phyloP scores from a whole-genome alignment of 345 rosid genomes.

The Gossypium bickii region DNA sequence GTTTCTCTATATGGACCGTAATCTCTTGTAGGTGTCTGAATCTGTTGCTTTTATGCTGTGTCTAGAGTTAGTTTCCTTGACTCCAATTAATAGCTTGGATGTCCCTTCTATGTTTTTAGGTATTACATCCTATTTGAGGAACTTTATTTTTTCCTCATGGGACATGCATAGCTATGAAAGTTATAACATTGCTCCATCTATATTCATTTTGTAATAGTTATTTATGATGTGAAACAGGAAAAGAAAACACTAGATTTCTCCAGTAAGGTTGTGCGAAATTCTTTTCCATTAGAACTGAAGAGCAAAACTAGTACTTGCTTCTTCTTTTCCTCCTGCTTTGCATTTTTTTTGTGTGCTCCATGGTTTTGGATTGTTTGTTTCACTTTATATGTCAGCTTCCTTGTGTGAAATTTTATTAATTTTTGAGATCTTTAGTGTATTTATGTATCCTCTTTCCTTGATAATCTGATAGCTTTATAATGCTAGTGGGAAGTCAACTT shows the following conservation, averaged over 20 bases:
- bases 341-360: background rate
- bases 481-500: conserved; percentile 3
- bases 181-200: background rate
- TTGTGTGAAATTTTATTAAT: background rate
- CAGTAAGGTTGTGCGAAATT: background rate
- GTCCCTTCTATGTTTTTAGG: background rate
- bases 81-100: background rate
- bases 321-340: background rate
- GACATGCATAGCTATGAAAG: background rate
- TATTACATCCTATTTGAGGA: background rate
- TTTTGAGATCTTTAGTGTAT: background rate
- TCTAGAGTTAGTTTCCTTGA: background rate
- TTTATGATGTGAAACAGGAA: background rate
- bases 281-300: background rate
- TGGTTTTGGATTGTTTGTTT: background rate
- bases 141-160: background rate
- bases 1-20: background rate
- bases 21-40: background rate
- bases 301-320: background rate
- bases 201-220: background rate
- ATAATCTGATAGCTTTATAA: background rate
- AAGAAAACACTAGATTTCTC: background rate
- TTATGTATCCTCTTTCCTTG: background rate
- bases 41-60: background rate
- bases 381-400: background rate